Base-by-base conservation (phyloP, 352 stramenopile genomes). In the Plasmopara muralis region DNA sequence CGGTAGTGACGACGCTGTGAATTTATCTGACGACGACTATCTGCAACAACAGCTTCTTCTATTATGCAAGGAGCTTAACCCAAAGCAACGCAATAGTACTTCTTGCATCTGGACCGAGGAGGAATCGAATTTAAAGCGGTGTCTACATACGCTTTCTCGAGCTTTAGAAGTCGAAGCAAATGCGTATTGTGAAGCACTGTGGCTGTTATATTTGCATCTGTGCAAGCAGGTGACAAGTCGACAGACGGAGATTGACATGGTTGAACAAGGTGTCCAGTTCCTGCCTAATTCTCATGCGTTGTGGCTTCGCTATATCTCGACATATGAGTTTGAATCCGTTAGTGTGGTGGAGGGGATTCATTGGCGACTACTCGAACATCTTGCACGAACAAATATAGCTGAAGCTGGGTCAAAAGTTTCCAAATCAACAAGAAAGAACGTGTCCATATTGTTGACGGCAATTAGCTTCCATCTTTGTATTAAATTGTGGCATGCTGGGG, bases 131-230 rank as follows among this genome's bases (percentile, higher is more conserved):
- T 15, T 77, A 9, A 66, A 61, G 28, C 61, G 52, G 6, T 70
- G 62, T 50, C 43, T 77, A 6, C 59, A 70, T 30, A 67, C 63
- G 1, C 42, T 77, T 35, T 77, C 68, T 14, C 58, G 68, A 16
- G 65, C 65, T 34, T 60, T 77, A 34, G 68, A 77, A 66, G 45
- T 74, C 30, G 68, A 77, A 60, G 62, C 43, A 20, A 77, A 77
- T 43, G 58, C 63, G 10, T 74, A 77, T 53, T 64, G 53, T 50
- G 68, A 77, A 67, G 58, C 62, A 6, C 44, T 77, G 25, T 77
- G 68, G 68, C 43, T 77, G 6, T 31, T 77, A 28, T 74, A 77
- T 55, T 47, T 77, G 35, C 65, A 64, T 55, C 35, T 77, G 18
- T 74, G 62, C 20, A 44, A 47, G 35, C 43, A 66, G 29, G 37